Base-by-base conservation (phyloP, 495 filamentous ascomycete species). In the Penicillium subrubescens region DNA sequence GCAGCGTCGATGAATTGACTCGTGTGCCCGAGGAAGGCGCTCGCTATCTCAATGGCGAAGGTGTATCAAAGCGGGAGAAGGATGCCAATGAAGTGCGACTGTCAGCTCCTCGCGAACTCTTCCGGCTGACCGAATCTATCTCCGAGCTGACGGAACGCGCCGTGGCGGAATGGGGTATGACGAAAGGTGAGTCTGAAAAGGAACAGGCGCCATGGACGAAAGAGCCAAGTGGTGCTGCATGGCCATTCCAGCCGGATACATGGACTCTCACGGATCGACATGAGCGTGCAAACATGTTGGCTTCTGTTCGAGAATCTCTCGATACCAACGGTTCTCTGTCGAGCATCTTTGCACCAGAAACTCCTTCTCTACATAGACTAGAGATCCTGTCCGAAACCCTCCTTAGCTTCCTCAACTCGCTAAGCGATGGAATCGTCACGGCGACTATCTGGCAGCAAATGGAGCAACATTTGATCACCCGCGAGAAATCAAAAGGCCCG, bases 141-240 rank as follows among this genome's bases (percentile, higher is more conserved):
- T 92, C 94, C 66, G 83, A 83, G 52, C 79, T 97, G 48, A 83
- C 83, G 4, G 90, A 94, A 63, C 85, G 92, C 12, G 87, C 84
- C 5, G 73, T 92, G 29, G 94, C 93, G 6, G 94, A 97, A 67
- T 90, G 89, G 82, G 86, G 88, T 62, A 97, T 96, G 92, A 85
- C 86, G 3, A 86, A 86, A 59, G 81, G 84, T 10, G 81, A 79
- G 12, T 64, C 70, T 6, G 73, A 67, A 4, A 75, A 76, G 7
- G 76, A 76, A 29, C 72, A 71, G 29, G 71, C 86, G 10, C 88
- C 88, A 1, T 90, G 87, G 84, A 71, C 77, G 21, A 74, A 79
- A n/a, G 84, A 89, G 11, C 80, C 79, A 27, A 72, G 81, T 17
- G 81, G 83, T 15, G 74, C 80, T 2, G 89, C 83, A 8, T 96